phyloP scores from a whole-genome alignment of 116 monocot species.

The Iris pallida region DNA sequence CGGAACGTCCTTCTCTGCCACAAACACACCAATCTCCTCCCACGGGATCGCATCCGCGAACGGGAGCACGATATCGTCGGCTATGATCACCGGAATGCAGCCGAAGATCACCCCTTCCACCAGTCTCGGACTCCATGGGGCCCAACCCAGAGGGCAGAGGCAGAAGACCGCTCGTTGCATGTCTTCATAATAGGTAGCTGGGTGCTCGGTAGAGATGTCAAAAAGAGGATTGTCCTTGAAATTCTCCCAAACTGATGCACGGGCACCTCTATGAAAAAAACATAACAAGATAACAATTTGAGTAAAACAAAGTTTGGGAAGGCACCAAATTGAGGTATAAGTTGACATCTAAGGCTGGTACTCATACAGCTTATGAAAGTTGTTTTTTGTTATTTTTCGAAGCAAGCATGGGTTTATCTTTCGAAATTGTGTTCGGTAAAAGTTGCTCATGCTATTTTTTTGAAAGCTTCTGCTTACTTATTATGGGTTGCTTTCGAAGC shows the following conservation, averaged over 20 bases:
- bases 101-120: constrained; percentile 90
- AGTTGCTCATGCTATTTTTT: too few species aligned
- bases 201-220: constrained; percentile 94
- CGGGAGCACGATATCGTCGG: constrained; percentile 89
- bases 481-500: too few species aligned
- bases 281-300: neutral
- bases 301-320: neutral
- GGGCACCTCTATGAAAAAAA: constrained; percentile 68
- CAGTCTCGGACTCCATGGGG: constrained; percentile 91
- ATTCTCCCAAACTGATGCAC: constrained; percentile 96
- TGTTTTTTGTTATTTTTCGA: too few species aligned
- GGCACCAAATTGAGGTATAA: too few species aligned
- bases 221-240: constrained; percentile 97
- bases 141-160: constrained; percentile 95
- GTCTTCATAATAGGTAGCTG: constrained; percentile 95
- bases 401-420: too few species aligned
- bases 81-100: constrained; percentile 96
- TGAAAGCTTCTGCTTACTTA: too few species aligned
- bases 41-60: constrained; percentile 96
- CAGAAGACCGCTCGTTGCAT: constrained; percentile 98
- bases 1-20: constrained; percentile 83
- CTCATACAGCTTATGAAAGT: too few species aligned
- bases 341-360: too few species aligned
- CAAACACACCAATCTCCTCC: constrained; percentile 97
- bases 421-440: too few species aligned